Conservation (phyloP, 176 grass and related monocot species). For the Pontederia paniculata region DNA sequence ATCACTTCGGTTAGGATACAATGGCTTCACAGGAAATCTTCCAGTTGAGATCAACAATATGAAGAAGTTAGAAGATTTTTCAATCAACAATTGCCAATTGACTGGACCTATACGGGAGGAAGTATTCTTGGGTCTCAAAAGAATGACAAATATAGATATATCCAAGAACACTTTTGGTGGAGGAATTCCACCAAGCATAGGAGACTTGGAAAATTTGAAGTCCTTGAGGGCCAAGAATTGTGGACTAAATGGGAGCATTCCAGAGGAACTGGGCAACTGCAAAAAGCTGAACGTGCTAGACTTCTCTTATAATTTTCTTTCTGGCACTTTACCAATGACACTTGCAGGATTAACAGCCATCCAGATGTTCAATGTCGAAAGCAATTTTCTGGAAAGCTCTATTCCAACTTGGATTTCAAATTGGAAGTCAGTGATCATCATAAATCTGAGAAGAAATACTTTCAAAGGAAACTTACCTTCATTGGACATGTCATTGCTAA, state of each 20-base stretch:
- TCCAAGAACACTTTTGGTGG: no score
- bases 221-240: no score
- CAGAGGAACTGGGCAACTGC: constrained; percentile 40
- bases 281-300: constrained; percentile 48
- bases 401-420: constrained; percentile 70
- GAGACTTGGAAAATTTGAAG: no score
- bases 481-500: constrained; percentile 39
- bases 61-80: constrained; percentile 43
- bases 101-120: no score
- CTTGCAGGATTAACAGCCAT: constrained; percentile 45
- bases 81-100: constrained; percentile 48
- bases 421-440: constrained; percentile 41
- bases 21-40: constrained; percentile 50
- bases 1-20: constrained; percentile 45
- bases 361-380: constrained; percentile 39
- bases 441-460: constrained; percentile 50
- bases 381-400: constrained; percentile 53
- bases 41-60: constrained; percentile 59
- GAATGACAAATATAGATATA: no score
- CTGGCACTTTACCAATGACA: constrained; percentile 47
- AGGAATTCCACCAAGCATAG: no score
- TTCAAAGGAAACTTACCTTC: constrained; percentile 58
- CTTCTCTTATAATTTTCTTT: constrained; percentile 54
- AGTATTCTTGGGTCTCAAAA: no score
- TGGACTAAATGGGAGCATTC: no score